These are phyloP conservation scores for Ilex aquifolium DNA, from an alignment of 257 asterid species.

Conservation along the genomic window DNA sequence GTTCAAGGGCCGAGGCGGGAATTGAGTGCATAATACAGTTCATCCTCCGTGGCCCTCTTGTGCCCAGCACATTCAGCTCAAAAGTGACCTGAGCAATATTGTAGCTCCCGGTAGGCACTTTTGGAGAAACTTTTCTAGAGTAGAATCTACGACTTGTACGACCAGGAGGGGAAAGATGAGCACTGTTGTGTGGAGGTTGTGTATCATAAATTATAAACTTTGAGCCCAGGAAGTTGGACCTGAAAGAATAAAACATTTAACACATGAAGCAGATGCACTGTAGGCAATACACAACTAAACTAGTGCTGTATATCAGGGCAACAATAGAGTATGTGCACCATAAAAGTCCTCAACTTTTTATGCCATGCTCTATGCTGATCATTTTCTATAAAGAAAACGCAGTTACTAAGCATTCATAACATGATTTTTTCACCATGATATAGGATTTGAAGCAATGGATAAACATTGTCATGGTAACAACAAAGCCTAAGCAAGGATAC, in stretches of 20 bases:
- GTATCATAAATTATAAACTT: slow-evolving; percentile 56
- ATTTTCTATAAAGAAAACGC: too few species aligned
- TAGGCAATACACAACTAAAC: too few species aligned
- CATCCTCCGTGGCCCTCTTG: slow-evolving; percentile 68
- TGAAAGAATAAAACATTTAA: slow-evolving; percentile 14
- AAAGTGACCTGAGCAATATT: slow-evolving; percentile 52
- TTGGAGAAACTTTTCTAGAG: slow-evolving; percentile 64
- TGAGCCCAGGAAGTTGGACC: slow-evolving; percentile 63
- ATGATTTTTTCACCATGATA: too few species aligned
- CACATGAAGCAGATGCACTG: too few species aligned
- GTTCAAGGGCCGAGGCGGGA: slow-evolving; percentile 49
- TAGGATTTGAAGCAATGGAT: too few species aligned
- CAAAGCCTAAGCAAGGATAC: too few species aligned
- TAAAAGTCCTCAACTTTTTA: too few species aligned
- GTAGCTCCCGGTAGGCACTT: slow-evolving; percentile 55
- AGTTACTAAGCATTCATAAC: too few species aligned
- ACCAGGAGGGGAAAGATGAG: slow-evolving; percentile 35
- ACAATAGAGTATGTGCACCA: too few species aligned
- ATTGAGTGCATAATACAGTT: slow-evolving; percentile 53
- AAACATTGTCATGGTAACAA: too few species aligned
- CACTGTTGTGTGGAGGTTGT: slow-evolving; percentile 43
- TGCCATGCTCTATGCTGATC: too few species aligned
- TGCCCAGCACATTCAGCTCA: slow-evolving; percentile 67
- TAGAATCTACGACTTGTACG: slow-evolving; percentile 46
- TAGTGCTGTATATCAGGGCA: too few species aligned